phyloP scores from a whole-genome alignment of 2,329 filamentous ascomycete genomes.

The Huntiella omanensis region DNA sequence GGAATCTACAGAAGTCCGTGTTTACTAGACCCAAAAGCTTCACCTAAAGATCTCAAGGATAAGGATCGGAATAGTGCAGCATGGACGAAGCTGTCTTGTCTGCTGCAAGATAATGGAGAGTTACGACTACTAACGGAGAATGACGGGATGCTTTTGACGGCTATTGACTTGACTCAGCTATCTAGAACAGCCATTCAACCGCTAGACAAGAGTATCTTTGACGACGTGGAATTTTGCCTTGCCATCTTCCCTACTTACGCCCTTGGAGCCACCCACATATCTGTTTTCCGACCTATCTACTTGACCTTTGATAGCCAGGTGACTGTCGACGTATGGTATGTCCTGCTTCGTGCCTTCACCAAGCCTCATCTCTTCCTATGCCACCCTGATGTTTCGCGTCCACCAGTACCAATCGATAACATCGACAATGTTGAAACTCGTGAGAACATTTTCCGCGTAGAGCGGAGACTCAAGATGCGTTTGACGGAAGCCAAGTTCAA shows the following conservation, averaged over 20 bases:
- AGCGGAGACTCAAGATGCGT: slow-evolving; percentile 39
- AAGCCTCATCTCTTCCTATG: slow-evolving; percentile 74
- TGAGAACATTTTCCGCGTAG: slow-evolving; percentile 37
- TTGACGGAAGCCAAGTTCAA: slow-evolving; percentile 45
- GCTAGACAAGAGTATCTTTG: slow-evolving; percentile 68
- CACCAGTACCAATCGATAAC: slow-evolving; percentile 24
- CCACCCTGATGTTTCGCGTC: slow-evolving; percentile 24
- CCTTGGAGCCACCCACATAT: slow-evolving; percentile 50
- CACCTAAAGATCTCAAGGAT: slow-evolving; percentile 13
- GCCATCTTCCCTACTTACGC: slow-evolving; percentile 91
- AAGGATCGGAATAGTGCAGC: background rate
- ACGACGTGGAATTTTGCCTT: slow-evolving; percentile 78
- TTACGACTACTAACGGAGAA: slow-evolving; percentile 80
- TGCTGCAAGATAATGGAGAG: slow-evolving; percentile 84
- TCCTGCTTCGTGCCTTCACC: slow-evolving; percentile 75
- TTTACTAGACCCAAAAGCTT: slow-evolving; percentile 34
- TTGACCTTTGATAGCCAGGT: slow-evolving; percentile 71
- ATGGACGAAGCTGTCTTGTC: slow-evolving; percentile 83
- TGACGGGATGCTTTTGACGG: slow-evolving; percentile 59
- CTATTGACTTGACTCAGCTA: slow-evolving; percentile 74
- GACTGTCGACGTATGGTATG: slow-evolving; percentile 95
- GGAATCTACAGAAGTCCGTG: slow-evolving; percentile 39
- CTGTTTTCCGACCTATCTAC: slow-evolving; percentile 73
- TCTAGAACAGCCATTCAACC: slow-evolving; percentile 81
- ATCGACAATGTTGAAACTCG: slow-evolving; percentile 21